These are phyloP conservation scores for Psilocybe sp. DNA, from an alignment of 768 basidiomycete species.

Conservation along the genomic window DNA sequence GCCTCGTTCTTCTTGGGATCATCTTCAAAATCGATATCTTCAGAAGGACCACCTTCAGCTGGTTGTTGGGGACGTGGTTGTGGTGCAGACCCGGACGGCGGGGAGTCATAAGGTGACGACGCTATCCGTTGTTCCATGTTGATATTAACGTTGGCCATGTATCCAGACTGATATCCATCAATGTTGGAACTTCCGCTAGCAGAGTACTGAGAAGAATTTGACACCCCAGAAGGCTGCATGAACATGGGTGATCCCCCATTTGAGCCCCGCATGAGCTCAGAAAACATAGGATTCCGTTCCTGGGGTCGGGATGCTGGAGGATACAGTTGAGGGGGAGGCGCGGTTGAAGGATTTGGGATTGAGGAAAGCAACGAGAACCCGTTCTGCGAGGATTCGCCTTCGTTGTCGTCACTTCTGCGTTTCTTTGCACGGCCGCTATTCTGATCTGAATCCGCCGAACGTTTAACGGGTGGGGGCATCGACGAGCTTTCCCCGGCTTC, in stretches of 20 bases:
- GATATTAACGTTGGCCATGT: constrained; percentile 57
- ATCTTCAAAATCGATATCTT: constrained; percentile 57
- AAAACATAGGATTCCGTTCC: constrained; percentile 52
- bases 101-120: constrained; percentile 45
- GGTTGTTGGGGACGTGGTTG: constrained; percentile 32
- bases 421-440: constrained; percentile 47
- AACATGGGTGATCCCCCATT: constrained; percentile 58
- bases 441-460: constrained; percentile 50
- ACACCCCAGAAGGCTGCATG: constrained; percentile 41
- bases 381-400: constrained; percentile 34
- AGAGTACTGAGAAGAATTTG: constrained; percentile 41
- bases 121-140: constrained; percentile 53
- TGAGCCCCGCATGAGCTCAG: constrained; percentile 55
- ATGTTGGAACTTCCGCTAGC: constrained; percentile 32
- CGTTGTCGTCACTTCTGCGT: constrained; percentile 41
- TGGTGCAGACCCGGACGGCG: constrained; percentile 23
- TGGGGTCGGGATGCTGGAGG: constrained; percentile 36
- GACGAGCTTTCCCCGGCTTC: constrained; percentile 20
- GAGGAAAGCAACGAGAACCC: constrained; percentile 59
- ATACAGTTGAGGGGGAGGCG: constrained; percentile 42
- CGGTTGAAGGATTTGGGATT: constrained; percentile 34
- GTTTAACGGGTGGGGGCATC: constrained; percentile 38
- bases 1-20: constrained; percentile 79
- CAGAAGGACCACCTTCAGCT: constrained; percentile 27
- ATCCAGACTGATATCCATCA: constrained; percentile 42